Evolutionary conservation across 352 stramenopile genomes (phyloP).

Genomic region (Phytophthora aleatoria): DNA sequence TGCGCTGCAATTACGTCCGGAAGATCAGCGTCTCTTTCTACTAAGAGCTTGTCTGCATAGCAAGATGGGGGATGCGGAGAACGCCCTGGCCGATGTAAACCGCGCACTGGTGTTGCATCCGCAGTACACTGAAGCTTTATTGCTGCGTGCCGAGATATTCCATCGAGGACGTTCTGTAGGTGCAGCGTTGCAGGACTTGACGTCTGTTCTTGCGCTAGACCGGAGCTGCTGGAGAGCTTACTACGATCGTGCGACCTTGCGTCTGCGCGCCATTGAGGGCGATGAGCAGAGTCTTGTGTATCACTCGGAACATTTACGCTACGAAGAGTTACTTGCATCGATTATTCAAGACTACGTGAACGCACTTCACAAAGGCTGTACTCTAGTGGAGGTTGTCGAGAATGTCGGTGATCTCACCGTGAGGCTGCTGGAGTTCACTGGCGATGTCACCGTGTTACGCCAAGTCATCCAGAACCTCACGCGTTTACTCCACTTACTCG

Average conservation of each 20-base stretch:
- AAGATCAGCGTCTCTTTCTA: constrained; percentile 63
- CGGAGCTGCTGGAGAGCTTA: constrained; percentile 80
- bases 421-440: constrained; percentile 67
- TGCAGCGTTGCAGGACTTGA: constrained; percentile 67
- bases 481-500: constrained; percentile 59
- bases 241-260: constrained; percentile 76
- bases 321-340: constrained; percentile 58
- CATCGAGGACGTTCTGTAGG: constrained; percentile 49
- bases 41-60: constrained; percentile 60
- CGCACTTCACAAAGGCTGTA: constrained; percentile 70
- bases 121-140: constrained; percentile 65
- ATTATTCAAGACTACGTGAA: constrained; percentile 83
- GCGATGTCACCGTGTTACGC: constrained; percentile 56
- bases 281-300: constrained; percentile 64
- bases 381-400: constrained; percentile 75
- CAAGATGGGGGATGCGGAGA: constrained; percentile 59
- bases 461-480: constrained; percentile 71
- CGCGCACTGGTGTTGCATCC: constrained; percentile 62
- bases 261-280: constrained; percentile 67
- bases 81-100: constrained; percentile 62
- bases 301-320: constrained; percentile 73
- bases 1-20: constrained; percentile 47
- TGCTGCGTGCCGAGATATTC: constrained; percentile 73
- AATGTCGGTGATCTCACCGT: constrained; percentile 74
- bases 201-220: constrained; percentile 58